phyloP scores from a whole-genome alignment of 257 asterid species.

The Nicotiana otophora region DNA sequence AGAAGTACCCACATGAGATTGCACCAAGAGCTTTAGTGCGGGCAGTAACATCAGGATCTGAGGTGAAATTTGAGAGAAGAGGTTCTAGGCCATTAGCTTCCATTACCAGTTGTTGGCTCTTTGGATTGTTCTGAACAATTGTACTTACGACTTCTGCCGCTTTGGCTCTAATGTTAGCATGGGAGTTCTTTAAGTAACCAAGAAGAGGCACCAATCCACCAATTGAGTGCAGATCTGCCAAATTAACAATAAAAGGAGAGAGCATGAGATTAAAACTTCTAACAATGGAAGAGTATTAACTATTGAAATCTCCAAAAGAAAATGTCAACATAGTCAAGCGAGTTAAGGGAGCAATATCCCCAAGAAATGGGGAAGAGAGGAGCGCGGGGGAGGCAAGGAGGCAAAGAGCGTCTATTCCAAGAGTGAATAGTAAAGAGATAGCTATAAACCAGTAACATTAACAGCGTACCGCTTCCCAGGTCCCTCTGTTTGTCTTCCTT shows the following conservation, averaged over 20 bases:
- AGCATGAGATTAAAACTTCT: background rate
- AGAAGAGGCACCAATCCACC: conserved; percentile 89
- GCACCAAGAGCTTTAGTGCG: conserved; percentile 90
- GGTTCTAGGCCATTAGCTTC: conserved; percentile 84
- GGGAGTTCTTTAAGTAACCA: conserved; percentile 53
- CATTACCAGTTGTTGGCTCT: conserved; percentile 79
- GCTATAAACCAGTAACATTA: background rate
- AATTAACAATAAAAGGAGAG: background rate
- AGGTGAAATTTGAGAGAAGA: conserved; percentile 55
- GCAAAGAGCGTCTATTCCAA: background rate
- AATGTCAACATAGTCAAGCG: background rate
- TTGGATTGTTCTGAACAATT: conserved; percentile 88
- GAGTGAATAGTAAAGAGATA: background rate
- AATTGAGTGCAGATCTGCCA: conserved; percentile 72
- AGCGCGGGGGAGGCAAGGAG: background rate
- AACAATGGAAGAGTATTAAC: background rate
- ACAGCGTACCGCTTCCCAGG: background rate
- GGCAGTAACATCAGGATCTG: conserved; percentile 69
- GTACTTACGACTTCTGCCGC: conserved; percentile 95
- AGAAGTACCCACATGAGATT: conserved; percentile 58
- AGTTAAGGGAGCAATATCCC: background rate
- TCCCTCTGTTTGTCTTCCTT: background rate
- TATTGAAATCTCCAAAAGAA: background rate
- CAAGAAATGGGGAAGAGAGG: background rate
- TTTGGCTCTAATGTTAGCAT: conserved; percentile 81